Percentiles rank a stretch among this genome's conserved stretches.
These are phyloP conservation scores for Cyclostephanos tholiformis DNA, from an alignment of 108 stramenopile species.

Conservation along the genomic window DNA sequence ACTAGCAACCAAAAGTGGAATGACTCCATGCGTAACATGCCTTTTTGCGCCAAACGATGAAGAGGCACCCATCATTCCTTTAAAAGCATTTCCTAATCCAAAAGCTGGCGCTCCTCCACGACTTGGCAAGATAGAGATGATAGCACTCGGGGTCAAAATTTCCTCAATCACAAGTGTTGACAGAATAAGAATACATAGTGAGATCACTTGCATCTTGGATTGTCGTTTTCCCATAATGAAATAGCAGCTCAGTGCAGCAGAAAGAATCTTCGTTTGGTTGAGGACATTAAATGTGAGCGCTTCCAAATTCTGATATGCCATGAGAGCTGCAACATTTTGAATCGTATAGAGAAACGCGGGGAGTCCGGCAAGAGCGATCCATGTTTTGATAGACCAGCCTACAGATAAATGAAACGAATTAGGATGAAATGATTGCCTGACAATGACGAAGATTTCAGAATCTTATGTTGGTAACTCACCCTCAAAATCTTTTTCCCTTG, in stretches of 20 bases:
- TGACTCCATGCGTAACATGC: conserved; percentile 54
- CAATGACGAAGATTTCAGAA: not conserved
- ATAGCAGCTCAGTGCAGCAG: conserved; percentile 85
- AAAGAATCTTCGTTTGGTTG: conserved; percentile 92
- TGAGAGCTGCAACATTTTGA: conserved; percentile 74
- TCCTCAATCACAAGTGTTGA: conserved; percentile 67
- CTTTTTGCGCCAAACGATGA: conserved; percentile 20
- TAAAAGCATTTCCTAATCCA: conserved; percentile 13
- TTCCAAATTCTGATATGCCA: conserved; percentile 76
- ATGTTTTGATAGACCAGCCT: conserved; percentile 57
- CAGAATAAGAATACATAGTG: conserved; percentile 66
- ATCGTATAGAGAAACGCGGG: conserved; percentile 78
- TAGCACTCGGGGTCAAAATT: conserved; percentile 40
- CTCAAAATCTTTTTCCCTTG: conserved; percentile 31
- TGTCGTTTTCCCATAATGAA: conserved; percentile 76
- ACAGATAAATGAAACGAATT: not conserved
- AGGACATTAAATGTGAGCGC: conserved; percentile 86
- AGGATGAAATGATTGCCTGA: not conserved
- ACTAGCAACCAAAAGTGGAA: conserved; percentile 69
- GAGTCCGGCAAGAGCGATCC: conserved; percentile 59
- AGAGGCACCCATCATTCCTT: conserved; percentile 17
- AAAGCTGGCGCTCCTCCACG: conserved; percentile 15
- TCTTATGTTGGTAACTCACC: conserved; percentile 13
- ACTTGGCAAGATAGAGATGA: conserved; percentile 18
- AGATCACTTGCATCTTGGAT: conserved; percentile 69